Evolutionary conservation across 345 rosid species (phyloP).

Genomic region (Erodium maritimum): DNA sequence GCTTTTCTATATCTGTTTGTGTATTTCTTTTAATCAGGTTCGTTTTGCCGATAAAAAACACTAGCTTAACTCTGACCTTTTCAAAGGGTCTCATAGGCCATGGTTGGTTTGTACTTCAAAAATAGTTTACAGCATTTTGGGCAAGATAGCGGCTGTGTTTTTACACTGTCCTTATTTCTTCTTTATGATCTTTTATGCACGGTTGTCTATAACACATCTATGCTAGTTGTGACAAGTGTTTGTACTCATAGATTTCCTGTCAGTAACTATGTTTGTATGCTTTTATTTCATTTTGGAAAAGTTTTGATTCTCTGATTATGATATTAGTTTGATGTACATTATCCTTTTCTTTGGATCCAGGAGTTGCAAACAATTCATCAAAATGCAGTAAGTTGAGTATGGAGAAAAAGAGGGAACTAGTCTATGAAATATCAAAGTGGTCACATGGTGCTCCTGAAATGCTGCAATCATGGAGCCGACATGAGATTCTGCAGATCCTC

Average conservation of each 20-base stretch:
- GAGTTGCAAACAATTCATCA: constrained; percentile 32
- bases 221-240: background rate
- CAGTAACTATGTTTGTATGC: background rate
- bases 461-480: constrained; percentile 87
- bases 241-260: background rate
- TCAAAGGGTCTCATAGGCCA: background rate
- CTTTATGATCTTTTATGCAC: background rate
- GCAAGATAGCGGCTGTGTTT: no score
- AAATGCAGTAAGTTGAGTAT: constrained; percentile 48
- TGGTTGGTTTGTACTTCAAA: background rate
- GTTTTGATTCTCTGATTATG: background rate
- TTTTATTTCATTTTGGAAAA: background rate
- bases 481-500: constrained; percentile 82
- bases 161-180: background rate
- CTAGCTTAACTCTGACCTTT: background rate
- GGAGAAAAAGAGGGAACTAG: constrained; percentile 77
- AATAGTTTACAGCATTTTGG: background rate
- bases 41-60: background rate
- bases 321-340: background rate
- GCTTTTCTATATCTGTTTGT: background rate
- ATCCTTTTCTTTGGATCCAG: constrained; percentile 8
- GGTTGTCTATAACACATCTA: background rate
- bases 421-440: constrained; percentile 60
- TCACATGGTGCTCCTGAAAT: constrained; percentile 53
- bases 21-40: background rate